phyloP scores from a whole-genome alignment of 495 filamentous ascomycete species.

The Lasiosphaeria miniovina region DNA sequence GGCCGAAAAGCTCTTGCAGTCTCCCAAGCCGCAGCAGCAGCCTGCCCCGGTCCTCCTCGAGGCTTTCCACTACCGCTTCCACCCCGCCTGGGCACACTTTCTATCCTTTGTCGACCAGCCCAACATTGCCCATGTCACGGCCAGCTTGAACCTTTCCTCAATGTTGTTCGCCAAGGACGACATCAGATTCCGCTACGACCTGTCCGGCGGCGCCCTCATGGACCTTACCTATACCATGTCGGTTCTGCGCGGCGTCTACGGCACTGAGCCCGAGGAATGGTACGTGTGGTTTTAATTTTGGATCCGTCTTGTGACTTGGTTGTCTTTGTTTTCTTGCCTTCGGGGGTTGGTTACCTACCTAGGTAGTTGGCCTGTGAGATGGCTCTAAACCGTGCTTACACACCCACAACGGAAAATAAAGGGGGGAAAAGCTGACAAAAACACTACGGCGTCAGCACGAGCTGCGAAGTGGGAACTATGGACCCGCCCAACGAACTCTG shows the following conservation, averaged over 20 bases:
- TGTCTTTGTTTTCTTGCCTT: no score
- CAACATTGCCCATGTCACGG: conserved; percentile 37
- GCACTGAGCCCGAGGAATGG: conserved; percentile 34
- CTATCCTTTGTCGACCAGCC: conserved; percentile 39
- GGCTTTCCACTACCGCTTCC: conserved; percentile 57
- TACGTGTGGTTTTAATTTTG: no score
- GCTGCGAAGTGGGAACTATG: conserved; percentile 32
- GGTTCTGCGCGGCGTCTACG: conserved; percentile 40
- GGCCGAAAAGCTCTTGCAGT: conserved; percentile 43
- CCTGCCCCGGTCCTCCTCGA: conserved; percentile 52
- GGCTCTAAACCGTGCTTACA: no score
- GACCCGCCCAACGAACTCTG: conserved; percentile 29
- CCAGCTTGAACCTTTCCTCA: conserved; percentile 28
- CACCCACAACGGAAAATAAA: no score
- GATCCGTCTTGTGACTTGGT: no score
- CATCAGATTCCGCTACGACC: conserved; percentile 54
- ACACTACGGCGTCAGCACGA: conserved; percentile 1
- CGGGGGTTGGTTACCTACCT: no score
- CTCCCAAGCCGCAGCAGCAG: conserved; percentile 27
- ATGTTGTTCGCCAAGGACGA: conserved; percentile 38
- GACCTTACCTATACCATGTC: conserved; percentile 53
- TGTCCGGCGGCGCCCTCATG: conserved; percentile 59
- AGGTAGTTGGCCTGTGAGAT: no score
- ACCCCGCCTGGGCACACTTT: conserved; percentile 53
- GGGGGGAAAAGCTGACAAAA: no score